phyloP scores from a whole-genome alignment of 345 rosid genomes.

The Geranium rotundifolium region DNA sequence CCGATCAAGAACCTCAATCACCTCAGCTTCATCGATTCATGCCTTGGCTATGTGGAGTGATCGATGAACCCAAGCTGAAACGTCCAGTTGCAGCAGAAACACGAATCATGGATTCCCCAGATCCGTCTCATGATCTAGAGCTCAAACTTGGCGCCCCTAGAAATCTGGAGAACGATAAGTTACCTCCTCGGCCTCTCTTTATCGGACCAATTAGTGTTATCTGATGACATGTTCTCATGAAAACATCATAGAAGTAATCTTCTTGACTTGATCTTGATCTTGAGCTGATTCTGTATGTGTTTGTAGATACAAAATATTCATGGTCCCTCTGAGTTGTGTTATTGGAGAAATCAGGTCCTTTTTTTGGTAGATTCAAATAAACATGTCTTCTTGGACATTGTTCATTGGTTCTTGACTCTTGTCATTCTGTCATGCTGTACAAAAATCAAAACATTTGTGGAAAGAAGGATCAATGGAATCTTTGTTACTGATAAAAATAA shows the following conservation, averaged over 20 bases:
- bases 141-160: slow-evolving; percentile 42
- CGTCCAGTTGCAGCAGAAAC: not conserved
- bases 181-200: slow-evolving; percentile 19
- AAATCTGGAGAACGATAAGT: slow-evolving; percentile 15
- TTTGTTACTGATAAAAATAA: too few relatives aligned
- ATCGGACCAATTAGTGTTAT: slow-evolving; percentile 28
- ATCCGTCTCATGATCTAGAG: slow-evolving; percentile 25
- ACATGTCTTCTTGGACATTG: not conserved
- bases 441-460: too few relatives aligned
- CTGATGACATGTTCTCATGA: not conserved
- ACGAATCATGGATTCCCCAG: not conserved
- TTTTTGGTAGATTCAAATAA: not conserved
- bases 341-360: not conserved
- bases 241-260: not conserved
- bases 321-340: not conserved
- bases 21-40: not conserved
- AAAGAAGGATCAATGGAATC: too few relatives aligned
- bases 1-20: not conserved
- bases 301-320: not conserved
- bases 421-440: too few relatives aligned
- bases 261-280: not conserved
- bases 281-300: not conserved
- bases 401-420: too few relatives aligned
- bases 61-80: not conserved
- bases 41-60: not conserved